These are phyloP conservation scores for Mimosa pudica DNA, from an alignment of 306 rosid species.

Conservation along the genomic window DNA sequence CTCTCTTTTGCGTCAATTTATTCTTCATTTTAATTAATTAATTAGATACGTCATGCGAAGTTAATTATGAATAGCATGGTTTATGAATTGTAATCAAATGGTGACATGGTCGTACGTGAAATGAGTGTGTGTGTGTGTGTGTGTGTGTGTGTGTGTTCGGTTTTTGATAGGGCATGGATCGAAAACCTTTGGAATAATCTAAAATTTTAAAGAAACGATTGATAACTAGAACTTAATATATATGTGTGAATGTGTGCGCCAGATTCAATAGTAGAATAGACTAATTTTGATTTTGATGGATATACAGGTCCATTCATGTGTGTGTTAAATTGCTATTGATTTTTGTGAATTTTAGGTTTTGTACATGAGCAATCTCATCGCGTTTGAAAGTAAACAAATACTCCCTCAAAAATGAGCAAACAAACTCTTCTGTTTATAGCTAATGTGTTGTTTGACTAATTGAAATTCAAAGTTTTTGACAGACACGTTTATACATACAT, in stretches of 20 bases:
- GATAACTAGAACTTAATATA: not conserved
- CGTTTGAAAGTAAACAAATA: not conserved
- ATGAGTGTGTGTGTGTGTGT: not conserved
- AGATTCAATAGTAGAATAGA: not conserved
- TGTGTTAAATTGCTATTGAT: not conserved
- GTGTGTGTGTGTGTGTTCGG: too few species aligned
- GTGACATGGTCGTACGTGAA: not conserved
- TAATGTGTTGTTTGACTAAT: not conserved
- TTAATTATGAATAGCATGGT: not conserved
- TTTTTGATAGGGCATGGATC: not conserved
- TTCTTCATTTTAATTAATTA: not conserved
- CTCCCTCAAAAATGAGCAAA: not conserved
- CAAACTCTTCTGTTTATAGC: not conserved
- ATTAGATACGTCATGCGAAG: not conserved
- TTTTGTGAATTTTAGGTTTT: not conserved
- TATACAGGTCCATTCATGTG: too few species aligned
- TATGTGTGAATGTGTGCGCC: too few species aligned
- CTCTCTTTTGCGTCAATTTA: not conserved
- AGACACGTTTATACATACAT: not conserved
- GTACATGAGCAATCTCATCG: not conserved
- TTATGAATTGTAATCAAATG: not conserved
- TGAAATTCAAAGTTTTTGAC: not conserved
- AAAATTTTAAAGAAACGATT: not conserved
- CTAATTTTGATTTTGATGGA: not conserved
- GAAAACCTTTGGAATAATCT: not conserved